Percentiles rank a stretch among this genome's conserved stretches.
Evolutionary conservation across 2,329 filamentous ascomycete species (phyloP).

Genomic region (Scedosporium boydii): DNA sequence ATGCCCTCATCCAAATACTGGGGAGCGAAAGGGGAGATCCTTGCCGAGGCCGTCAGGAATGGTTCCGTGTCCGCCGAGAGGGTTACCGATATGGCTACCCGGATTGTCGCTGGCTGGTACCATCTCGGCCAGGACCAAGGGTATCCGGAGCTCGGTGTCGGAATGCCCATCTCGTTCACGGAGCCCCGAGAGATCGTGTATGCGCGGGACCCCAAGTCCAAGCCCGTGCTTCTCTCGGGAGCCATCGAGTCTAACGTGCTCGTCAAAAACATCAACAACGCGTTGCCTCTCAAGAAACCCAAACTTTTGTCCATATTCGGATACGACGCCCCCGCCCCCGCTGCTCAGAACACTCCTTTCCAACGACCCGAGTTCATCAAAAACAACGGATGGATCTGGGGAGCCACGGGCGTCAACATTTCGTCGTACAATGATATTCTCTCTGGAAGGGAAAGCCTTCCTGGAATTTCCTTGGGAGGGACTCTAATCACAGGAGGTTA

Average conservation of each 20-base stretch:
- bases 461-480: background rate
- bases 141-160: slow-evolving; percentile 31
- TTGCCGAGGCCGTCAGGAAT: slow-evolving; percentile 68
- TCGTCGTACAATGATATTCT: background rate
- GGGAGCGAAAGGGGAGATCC: slow-evolving; percentile 52
- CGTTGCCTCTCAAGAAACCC: slow-evolving; percentile 49
- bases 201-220: slow-evolving; percentile 18
- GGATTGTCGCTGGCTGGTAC: slow-evolving; percentile 45
- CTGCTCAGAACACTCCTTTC: background rate
- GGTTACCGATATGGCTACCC: slow-evolving; percentile 14
- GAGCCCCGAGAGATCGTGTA: slow-evolving; percentile 32
- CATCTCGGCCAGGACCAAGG: slow-evolving; percentile 40
- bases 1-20: slow-evolving; percentile 38
- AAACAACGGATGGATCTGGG: background rate
- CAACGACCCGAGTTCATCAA: background rate
- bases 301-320: slow-evolving; percentile 48
- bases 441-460: background rate
- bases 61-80: slow-evolving; percentile 58
- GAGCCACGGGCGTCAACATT: background rate
- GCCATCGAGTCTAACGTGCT: slow-evolving; percentile 42
- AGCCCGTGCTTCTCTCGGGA: slow-evolving; percentile 36
- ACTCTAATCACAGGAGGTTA: background rate
- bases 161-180: slow-evolving; percentile 39
- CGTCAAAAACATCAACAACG: slow-evolving; percentile 58
- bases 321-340: slow-evolving; percentile 11